A percentile compares a stretch with the other conserved stretches of the same genome.
Evolutionary conservation across 306 rosid genomes (phyloP).

Genomic region (Pachyrhizus erosus): DNA sequence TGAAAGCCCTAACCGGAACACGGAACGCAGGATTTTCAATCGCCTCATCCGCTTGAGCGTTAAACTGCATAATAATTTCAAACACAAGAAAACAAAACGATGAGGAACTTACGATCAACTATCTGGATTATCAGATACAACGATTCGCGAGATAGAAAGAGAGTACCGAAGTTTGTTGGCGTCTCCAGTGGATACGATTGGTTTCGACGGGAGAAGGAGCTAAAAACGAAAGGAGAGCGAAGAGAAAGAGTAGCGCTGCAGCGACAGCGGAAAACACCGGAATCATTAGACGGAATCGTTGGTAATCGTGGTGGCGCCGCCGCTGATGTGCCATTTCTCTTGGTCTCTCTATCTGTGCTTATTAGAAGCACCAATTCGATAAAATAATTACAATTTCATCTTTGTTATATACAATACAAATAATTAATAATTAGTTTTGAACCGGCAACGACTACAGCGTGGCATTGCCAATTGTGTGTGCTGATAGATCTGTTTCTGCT

Average conservation of each 20-base stretch:
- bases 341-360: neutral
- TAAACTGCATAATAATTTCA: conserved; percentile 50
- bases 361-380: neutral
- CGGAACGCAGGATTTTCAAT: conserved; percentile 53
- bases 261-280: conserved; percentile 73
- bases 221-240: conserved; percentile 77
- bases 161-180: conserved; percentile 59
- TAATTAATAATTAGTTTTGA: neutral
- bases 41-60: conserved; percentile 48
- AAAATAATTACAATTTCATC: neutral
- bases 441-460: neutral
- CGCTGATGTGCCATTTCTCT: conserved; percentile 68
- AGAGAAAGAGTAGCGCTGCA: conserved; percentile 70
- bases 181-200: conserved; percentile 56
- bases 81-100: neutral
- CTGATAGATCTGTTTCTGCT: neutral
- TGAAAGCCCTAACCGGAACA: conserved; percentile 84
- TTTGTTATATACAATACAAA: neutral
- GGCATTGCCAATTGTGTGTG: conserved; percentile 23
- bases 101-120: conserved; percentile 13
- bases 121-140: neutral
- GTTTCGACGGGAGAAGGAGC: conserved; percentile 79
- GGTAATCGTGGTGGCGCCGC: conserved; percentile 81
- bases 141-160: neutral
- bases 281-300: conserved; percentile 63